phyloP scores from a whole-genome alignment of 495 filamentous ascomycete species.

The Neurospora tetraspora region DNA sequence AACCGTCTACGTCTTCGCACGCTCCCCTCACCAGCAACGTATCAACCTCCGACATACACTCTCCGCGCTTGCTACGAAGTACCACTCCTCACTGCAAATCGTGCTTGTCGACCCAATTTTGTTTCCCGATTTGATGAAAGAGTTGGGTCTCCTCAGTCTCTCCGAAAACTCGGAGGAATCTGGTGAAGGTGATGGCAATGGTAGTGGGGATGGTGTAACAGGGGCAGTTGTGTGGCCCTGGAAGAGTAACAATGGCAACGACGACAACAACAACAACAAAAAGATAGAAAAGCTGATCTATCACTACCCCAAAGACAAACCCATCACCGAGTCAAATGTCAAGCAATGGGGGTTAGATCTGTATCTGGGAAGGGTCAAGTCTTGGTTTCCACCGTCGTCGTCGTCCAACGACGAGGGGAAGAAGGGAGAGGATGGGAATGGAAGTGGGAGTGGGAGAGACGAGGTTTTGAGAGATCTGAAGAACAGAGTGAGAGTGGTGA shows the following conservation, averaged over 20 bases:
- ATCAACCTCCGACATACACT: constrained; percentile 19
- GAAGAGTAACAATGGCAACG: neutral
- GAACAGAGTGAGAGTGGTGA: neutral
- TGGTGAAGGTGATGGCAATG: neutral
- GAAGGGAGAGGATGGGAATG: neutral
- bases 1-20: constrained; percentile 34
- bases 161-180: too few species aligned
- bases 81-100: constrained; percentile 29
- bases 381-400: constrained; percentile 25
- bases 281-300: constrained; percentile 17
- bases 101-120: constrained; percentile 32
- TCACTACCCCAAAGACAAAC: constrained; percentile 18
- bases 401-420: neutral
- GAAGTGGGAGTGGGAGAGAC: neutral
- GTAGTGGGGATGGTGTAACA: neutral
- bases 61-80: constrained; percentile 27
- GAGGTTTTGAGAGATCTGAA: neutral
- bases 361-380: constrained; percentile 22
- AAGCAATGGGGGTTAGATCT: constrained; percentile 26
- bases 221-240: neutral
- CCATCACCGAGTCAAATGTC: constrained; percentile 12
- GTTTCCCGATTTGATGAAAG: constrained; percentile 27
- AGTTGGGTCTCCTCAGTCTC: constrained; percentile 25
- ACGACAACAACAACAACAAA: constrained; percentile 6
- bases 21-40: constrained; percentile 16